Evolutionary conservation across 179 eudicot species (phyloP).

Genomic region (Beta corolliflora): DNA sequence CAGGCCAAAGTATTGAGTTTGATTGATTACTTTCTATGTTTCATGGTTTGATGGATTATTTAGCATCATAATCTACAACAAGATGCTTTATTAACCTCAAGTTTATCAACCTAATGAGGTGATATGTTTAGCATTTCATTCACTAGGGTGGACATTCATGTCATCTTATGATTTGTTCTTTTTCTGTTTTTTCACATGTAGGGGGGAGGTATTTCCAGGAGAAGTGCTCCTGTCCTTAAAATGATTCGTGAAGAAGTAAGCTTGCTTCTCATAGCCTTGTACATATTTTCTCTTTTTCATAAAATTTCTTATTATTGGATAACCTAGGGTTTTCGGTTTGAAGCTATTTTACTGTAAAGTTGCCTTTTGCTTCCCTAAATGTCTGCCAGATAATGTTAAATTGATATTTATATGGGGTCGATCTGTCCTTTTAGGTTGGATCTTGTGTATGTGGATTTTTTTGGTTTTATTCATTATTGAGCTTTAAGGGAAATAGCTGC

Average conservation of each 20-base stretch:
- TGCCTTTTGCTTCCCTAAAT: neutral
- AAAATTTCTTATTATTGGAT: neutral
- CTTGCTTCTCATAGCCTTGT: conserved; percentile 5
- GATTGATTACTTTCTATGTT: neutral
- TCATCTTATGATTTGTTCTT: conserved; percentile 11
- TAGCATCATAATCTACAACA: neutral
- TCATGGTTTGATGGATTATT: neutral
- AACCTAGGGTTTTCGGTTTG: neutral
- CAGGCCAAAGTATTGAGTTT: neutral
- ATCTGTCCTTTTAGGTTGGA: neutral
- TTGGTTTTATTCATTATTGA: neutral
- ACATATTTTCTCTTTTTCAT: neutral
- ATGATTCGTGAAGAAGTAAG: conserved; percentile 92
- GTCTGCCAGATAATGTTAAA: neutral
- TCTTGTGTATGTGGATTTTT: neutral
- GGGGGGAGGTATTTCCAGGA: conserved; percentile 95
- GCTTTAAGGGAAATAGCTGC: too few relatives aligned
- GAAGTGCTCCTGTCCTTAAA: conserved; percentile 86
- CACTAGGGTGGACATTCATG: conserved; percentile 6
- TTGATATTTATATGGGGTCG: neutral
- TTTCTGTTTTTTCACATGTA: conserved; percentile 24
- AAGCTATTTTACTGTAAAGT: neutral
- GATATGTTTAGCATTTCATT: neutral
- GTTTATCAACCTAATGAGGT: neutral
- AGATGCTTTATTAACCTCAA: neutral